These are phyloP conservation scores for Coniochaeta prunicola DNA, from an alignment of 2,329 filamentous ascomycete genomes.

Conservation along the genomic window DNA sequence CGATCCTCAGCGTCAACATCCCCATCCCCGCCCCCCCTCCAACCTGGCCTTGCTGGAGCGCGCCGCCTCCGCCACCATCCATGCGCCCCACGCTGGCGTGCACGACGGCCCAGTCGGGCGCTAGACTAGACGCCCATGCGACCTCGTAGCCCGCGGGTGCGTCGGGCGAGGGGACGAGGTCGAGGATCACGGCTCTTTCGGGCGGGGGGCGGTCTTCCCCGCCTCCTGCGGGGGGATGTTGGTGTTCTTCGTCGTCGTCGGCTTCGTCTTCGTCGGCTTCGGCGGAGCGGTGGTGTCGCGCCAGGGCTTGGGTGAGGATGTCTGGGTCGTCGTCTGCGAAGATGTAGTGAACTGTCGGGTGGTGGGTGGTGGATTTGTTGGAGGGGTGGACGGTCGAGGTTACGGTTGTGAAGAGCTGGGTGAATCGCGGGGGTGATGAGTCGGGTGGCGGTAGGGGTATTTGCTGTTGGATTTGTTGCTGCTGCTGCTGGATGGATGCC, in stretches of 20 bases:
- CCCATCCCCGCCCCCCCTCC: constrained; percentile 25
- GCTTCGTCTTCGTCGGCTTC: constrained; percentile 14
- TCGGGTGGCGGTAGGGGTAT: constrained; percentile 18
- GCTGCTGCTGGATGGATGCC: constrained; percentile 2
- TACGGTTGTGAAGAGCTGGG: constrained; percentile 79
- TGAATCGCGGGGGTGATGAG: constrained; percentile 47
- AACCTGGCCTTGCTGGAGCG: constrained; percentile 17
- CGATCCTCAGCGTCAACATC: constrained; percentile 54
- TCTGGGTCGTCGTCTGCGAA: constrained; percentile 89
- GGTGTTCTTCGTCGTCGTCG: not conserved
- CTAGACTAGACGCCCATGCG: constrained; percentile 63
- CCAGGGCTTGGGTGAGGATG: constrained; percentile 60
- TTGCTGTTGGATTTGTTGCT: constrained; percentile 4
- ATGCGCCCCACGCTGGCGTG: constrained; percentile 37
- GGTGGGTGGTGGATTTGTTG: constrained; percentile 50
- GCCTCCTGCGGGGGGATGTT: too few relatives aligned
- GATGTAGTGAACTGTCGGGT: constrained; percentile 85
- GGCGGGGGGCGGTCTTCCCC: constrained; percentile 10
- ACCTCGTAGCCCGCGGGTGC: constrained; percentile 42
- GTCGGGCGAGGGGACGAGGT: constrained; percentile 34
- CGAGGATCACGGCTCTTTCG: constrained; percentile 46
- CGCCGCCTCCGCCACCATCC: constrained; percentile 19
- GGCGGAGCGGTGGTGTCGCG: constrained; percentile 27
- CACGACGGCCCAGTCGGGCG: constrained; percentile 61
- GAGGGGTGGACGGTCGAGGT: constrained; percentile 63